phyloP scores from a whole-genome alignment of 768 basidiomycete genomes.

The Tricholoma furcatifolium region DNA sequence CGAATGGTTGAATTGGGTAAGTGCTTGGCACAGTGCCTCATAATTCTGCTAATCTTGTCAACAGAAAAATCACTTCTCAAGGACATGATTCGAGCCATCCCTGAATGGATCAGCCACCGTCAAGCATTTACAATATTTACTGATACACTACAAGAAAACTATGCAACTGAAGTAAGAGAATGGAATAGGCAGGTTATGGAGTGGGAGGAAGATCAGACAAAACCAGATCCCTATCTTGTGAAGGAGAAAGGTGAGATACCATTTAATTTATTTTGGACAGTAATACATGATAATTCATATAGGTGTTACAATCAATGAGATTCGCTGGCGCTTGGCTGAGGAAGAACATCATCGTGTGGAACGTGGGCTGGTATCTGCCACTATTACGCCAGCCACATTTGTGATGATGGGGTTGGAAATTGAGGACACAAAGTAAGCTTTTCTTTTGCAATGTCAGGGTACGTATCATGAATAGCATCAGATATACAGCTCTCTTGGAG shows the following conservation, averaged over 20 bases:
- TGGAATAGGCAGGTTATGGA: conserved; percentile 13
- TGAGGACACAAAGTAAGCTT: background rate
- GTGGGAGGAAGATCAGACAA: conserved; percentile 14
- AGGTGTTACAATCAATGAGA: conserved; percentile 12
- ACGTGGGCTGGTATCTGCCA: background rate
- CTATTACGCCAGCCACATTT: conserved; percentile 10
- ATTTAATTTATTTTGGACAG: too few species aligned
- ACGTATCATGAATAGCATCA: background rate
- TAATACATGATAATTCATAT: background rate
- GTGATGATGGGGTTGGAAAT: background rate
- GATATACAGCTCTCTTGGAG: background rate
- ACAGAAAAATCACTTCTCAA: too few species aligned
- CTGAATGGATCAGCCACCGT: too few species aligned
- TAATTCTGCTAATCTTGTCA: too few species aligned
- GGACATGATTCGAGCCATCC: too few species aligned
- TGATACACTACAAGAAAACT: too few species aligned
- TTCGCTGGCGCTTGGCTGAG: conserved; percentile 10
- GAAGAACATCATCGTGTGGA: conserved; percentile 12
- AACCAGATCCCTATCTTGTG: conserved; percentile 15
- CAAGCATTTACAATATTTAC: too few species aligned
- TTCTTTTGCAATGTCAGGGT: too few species aligned
- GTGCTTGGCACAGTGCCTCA: too few species aligned
- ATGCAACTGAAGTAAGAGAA: conserved; percentile 8
- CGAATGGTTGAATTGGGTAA: too few species aligned
- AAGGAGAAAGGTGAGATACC: conserved; percentile 6